Percentiles rank a stretch among this genome's conserved stretches.
Conservation (phyloP, 495 filamentous ascomycete genomes). For the Daldinia grandis region DNA sequence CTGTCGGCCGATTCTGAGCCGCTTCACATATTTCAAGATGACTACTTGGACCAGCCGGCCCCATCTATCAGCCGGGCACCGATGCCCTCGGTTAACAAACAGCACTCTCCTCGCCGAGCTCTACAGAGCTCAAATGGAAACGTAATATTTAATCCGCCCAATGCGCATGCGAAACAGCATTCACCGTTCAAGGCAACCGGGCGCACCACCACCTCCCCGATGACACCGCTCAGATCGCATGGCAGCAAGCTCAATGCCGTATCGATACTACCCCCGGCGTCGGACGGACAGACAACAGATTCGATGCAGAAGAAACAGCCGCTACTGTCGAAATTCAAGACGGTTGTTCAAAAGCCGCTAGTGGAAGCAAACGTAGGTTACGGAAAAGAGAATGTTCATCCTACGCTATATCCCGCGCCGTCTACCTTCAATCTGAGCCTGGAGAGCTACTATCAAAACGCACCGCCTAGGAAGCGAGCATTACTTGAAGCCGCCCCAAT, state of each 20-base stretch:
- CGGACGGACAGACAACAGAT: slow-evolving; percentile 75
- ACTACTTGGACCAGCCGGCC: slow-evolving; percentile 56
- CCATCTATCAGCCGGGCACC: slow-evolving; percentile 60
- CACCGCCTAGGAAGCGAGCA: slow-evolving; percentile 66
- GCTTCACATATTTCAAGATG: slow-evolving; percentile 71
- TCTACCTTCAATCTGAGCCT: slow-evolving; percentile 59
- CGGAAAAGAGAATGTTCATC: slow-evolving; percentile 74
- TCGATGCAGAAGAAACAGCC: slow-evolving; percentile 81
- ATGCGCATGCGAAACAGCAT: slow-evolving; percentile 57
- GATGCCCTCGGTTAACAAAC: slow-evolving; percentile 58
- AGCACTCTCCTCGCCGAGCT: slow-evolving; percentile 51
- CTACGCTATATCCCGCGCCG: slow-evolving; percentile 59
- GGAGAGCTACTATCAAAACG: slow-evolving; percentile 65
- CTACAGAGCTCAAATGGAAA: slow-evolving; percentile 62
- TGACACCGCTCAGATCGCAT: slow-evolving; percentile 56
- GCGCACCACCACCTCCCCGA: slow-evolving; percentile 50
- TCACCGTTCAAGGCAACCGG: slow-evolving; percentile 65
- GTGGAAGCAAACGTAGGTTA: slow-evolving; percentile 66
- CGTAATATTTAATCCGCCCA: slow-evolving; percentile 65
- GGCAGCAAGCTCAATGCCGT: slow-evolving; percentile 63
- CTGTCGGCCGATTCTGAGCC: slow-evolving; percentile 59
- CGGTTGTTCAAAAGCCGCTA: slow-evolving; percentile 71
- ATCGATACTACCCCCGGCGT: slow-evolving; percentile 75
- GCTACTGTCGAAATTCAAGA: slow-evolving; percentile 66
- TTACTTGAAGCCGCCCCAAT: slow-evolving; percentile 79